These are phyloP conservation scores for Lactarius sp. DNA, from an alignment of 768 basidiomycete species.

Conservation along the genomic window DNA sequence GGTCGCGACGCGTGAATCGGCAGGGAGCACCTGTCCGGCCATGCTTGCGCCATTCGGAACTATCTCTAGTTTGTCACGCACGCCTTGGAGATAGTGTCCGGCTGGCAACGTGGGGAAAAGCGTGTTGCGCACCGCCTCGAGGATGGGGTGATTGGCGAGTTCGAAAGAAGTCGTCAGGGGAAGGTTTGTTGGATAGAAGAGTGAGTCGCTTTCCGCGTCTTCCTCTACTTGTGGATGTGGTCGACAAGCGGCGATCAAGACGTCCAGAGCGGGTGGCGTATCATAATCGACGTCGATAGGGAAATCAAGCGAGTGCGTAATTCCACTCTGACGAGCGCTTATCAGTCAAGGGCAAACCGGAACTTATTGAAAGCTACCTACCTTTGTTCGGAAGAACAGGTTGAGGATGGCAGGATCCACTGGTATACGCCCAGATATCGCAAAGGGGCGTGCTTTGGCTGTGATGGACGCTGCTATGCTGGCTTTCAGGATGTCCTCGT, in stretches of 20 bases:
- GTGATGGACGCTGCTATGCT: conserved; percentile 51
- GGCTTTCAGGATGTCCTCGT: conserved; percentile 51
- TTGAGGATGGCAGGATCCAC: conserved; percentile 62
- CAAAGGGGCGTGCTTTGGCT: conserved; percentile 58
- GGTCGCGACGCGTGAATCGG: conserved; percentile 69
- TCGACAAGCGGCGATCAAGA: conserved; percentile 68
- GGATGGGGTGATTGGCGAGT: conserved; percentile 74
- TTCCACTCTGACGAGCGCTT: conserved; percentile 50
- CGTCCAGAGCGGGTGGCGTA: conserved; percentile 72
- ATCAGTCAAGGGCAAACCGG: conserved; percentile 1
- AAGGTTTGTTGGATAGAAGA: conserved; percentile 68
- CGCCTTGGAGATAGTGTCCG: conserved; percentile 64
- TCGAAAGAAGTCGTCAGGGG: conserved; percentile 74
- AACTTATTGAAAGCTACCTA: conserved; percentile 31
- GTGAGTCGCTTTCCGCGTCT: conserved; percentile 53
- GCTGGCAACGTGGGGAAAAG: conserved; percentile 67
- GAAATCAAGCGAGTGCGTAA: conserved; percentile 77
- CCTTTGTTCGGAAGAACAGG: conserved; percentile 78
- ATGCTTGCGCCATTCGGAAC: conserved; percentile 56
- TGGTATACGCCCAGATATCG: conserved; percentile 63
- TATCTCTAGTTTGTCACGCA: conserved; percentile 68
- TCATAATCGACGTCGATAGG: conserved; percentile 73
- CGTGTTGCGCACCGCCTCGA: conserved; percentile 65
- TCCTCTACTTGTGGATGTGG: conserved; percentile 53
- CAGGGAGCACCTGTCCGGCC: conserved; percentile 49